Conservation (phyloP, 768 basidiomycete species). For the Russula sp. region DNA sequence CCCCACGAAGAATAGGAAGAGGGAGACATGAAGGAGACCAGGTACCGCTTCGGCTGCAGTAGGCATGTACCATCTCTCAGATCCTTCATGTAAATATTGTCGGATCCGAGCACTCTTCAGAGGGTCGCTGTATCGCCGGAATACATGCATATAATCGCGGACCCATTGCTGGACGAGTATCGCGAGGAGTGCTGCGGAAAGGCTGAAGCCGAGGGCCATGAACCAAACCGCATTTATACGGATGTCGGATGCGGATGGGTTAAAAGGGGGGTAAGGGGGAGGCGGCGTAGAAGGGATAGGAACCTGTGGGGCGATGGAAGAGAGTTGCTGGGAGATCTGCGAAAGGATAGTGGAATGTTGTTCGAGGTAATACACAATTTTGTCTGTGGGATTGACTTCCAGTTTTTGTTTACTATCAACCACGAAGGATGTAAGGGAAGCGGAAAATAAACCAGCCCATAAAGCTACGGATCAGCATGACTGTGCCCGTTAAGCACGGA, state of each 20-base stretch:
- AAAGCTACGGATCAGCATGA: background rate
- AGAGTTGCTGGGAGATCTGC: slow-evolving; percentile 18
- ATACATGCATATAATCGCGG: background rate
- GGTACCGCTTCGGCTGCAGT: background rate
- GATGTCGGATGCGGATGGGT: slow-evolving; percentile 36
- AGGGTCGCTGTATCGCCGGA: too few species aligned
- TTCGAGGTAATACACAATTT: background rate
- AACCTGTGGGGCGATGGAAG: slow-evolving; percentile 1
- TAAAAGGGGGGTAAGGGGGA: slow-evolving; percentile 14
- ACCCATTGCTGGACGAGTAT: background rate
- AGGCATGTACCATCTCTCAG: too few species aligned
- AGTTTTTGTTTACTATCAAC: slow-evolving; percentile 4
- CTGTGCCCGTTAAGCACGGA: background rate
- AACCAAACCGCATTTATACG: slow-evolving; percentile 38
- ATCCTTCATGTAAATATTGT: too few species aligned
- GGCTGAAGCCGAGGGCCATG: slow-evolving; percentile 34
- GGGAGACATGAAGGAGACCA: background rate
- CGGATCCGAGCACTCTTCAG: too few species aligned
- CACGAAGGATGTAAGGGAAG: background rate
- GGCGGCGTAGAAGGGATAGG: background rate
- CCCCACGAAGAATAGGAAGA: background rate
- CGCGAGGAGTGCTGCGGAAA: slow-evolving; percentile 34
- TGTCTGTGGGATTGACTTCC: background rate
- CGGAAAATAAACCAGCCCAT: slow-evolving; percentile 22
- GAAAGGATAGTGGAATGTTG: slow-evolving; percentile 14